phyloP scores from a whole-genome alignment of 2,329 filamentous ascomycete genomes.

The Fusarium nematophilum region DNA sequence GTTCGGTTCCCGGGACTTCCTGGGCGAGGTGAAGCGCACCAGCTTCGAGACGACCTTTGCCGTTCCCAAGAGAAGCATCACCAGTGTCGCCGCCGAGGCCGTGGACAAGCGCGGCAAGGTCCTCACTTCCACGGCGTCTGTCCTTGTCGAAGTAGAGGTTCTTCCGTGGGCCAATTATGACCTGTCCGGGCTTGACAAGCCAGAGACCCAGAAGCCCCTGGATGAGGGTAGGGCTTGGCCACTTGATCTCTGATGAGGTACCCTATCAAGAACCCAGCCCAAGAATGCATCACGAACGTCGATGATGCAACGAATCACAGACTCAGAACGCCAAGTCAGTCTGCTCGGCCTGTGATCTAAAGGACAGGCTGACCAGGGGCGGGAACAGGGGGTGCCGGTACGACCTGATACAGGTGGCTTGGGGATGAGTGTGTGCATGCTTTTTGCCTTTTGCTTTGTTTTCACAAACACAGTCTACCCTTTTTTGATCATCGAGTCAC shows the following conservation, averaged over 20 bases:
- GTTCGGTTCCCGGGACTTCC: slow-evolving; percentile 48
- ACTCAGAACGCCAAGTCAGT: no score
- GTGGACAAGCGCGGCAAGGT: slow-evolving; percentile 36
- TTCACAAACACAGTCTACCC: no score
- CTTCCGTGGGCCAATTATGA: slow-evolving; percentile 11
- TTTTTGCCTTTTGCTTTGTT: no score
- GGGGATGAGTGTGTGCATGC: no score
- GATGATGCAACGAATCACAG: neutral
- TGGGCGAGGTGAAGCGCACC: slow-evolving; percentile 52
- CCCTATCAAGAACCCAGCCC: no score
- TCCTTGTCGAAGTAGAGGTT: slow-evolving; percentile 37
- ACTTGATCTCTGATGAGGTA: neutral
- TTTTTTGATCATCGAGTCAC: no score
- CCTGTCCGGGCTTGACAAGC: neutral
- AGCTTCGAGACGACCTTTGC: slow-evolving; percentile 58
- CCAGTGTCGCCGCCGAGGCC: slow-evolving; percentile 40
- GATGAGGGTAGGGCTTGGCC: slow-evolving; percentile 7
- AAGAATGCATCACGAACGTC: neutral
- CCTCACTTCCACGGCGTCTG: slow-evolving; percentile 34
- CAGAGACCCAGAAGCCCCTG: slow-evolving; percentile 6
- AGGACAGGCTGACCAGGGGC: no score
- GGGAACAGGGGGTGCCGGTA: no score
- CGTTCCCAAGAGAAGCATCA: slow-evolving; percentile 17
- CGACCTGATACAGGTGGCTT: no score
- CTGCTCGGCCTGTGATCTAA: no score